Conservation (phyloP, 495 filamentous ascomycete genomes). For the Alectoria sarmentosa region DNA sequence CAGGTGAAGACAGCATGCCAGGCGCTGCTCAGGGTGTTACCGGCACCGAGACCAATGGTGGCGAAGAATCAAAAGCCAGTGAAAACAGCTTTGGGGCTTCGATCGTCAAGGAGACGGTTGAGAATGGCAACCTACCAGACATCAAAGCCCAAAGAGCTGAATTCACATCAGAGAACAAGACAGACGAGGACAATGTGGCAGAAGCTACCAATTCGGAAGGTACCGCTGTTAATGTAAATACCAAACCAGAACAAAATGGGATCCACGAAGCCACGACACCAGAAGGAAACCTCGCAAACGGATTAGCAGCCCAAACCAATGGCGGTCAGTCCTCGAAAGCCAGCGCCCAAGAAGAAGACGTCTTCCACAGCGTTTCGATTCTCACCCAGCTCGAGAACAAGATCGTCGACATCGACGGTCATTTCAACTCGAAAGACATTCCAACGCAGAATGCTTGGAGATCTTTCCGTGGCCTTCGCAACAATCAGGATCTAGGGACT, state of each 20-base stretch:
- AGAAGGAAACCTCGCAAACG: background rate
- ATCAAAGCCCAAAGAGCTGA: background rate
- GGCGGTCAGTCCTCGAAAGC: background rate
- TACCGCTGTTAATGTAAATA: background rate
- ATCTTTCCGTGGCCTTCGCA: constrained; percentile 40
- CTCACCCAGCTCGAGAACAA: constrained; percentile 28
- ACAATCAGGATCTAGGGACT: constrained; percentile 51
- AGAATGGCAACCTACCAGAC: background rate
- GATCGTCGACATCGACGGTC: constrained; percentile 41
- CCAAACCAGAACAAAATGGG: background rate
- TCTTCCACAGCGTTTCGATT: constrained; percentile 31
- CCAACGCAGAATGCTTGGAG: constrained; percentile 46
- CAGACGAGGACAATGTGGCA: background rate
- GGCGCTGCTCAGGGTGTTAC: background rate
- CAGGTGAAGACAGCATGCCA: background rate
- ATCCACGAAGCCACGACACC: background rate
- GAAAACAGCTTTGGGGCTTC: background rate
- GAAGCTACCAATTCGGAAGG: background rate
- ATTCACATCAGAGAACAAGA: background rate
- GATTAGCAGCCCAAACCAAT: background rate
- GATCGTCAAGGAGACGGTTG: background rate
- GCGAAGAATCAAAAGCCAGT: background rate
- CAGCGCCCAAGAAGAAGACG: constrained; percentile 20
- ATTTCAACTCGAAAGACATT: constrained; percentile 24
- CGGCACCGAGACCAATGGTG: background rate